Evolutionary conservation across 2,329 filamentous ascomycete genomes (phyloP).

Genomic region (Claviceps sp.): DNA sequence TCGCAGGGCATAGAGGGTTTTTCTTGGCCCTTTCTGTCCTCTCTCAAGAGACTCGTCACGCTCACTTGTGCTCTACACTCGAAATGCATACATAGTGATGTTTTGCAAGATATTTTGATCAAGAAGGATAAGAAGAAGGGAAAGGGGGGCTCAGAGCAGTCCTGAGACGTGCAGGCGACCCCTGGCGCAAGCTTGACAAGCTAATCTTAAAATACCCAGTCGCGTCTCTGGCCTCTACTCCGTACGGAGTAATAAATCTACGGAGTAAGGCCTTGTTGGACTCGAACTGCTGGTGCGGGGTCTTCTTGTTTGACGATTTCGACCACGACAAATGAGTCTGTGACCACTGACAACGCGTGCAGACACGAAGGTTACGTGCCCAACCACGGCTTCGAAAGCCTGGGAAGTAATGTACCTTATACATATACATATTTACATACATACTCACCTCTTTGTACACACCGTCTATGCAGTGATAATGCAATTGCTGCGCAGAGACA

Average conservation of each 20-base stretch:
- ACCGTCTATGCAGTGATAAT: too few species aligned
- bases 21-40: not conserved
- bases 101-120: not conserved
- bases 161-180: not conserved
- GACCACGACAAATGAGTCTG: not conserved
- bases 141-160: not conserved
- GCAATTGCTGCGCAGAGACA: not conserved
- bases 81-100: too few species aligned
- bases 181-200: not conserved
- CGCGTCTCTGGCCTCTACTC: not conserved
- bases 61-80: not conserved
- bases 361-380: too few species aligned
- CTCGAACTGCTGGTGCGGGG: not conserved
- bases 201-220: not conserved
- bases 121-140: not conserved
- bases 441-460: too few species aligned
- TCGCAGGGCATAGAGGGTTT: not conserved
- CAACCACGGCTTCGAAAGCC: not conserved
- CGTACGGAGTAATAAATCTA: not conserved
- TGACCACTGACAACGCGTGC: not conserved
- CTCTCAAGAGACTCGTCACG: not conserved
- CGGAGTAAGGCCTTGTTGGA: not conserved
- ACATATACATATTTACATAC: too few species aligned
- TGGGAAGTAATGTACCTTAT: too few species aligned
- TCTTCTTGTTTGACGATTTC: not conserved